Conservation (phyloP, 2,329 filamentous ascomycete genomes). For the Fusarium torreyae region DNA sequence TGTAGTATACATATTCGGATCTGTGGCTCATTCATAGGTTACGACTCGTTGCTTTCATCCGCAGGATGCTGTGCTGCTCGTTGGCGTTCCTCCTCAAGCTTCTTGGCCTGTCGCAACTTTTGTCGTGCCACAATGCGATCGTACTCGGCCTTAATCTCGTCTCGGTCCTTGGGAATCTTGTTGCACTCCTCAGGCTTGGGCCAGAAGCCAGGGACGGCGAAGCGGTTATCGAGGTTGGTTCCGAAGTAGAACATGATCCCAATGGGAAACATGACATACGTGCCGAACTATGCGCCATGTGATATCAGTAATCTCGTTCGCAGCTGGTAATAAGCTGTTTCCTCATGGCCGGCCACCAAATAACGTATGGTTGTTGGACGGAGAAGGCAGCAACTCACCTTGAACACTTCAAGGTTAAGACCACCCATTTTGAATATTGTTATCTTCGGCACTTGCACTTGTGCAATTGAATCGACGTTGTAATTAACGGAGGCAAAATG, state of each 20-base stretch:
- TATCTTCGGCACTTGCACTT: slow-evolving; percentile 9
- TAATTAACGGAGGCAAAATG: slow-evolving; percentile 34
- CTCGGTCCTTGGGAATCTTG: slow-evolving; percentile 80
- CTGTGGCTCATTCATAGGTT: slow-evolving; percentile 11
- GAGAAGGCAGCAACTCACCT: slow-evolving; percentile 68
- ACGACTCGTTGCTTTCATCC: slow-evolving; percentile 36
- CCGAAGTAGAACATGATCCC: slow-evolving; percentile 99
- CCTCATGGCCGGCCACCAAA: background rate
- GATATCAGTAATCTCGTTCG: slow-evolving; percentile 17
- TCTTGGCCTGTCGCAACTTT: slow-evolving; percentile 80
- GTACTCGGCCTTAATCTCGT: slow-evolving; percentile 88
- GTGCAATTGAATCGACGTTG: slow-evolving; percentile 28
- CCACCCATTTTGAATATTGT: slow-evolving; percentile 72
- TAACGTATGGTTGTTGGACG: background rate
- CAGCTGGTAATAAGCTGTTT: background rate
- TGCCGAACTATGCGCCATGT: slow-evolving; percentile 79
- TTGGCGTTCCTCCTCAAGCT: slow-evolving; percentile 55
- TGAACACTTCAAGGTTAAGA: slow-evolving; percentile 94
- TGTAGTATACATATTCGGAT: slow-evolving; percentile 43
- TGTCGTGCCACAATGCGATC: slow-evolving; percentile 75
- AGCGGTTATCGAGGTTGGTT: slow-evolving; percentile 94
- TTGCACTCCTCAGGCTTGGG: slow-evolving; percentile 85
- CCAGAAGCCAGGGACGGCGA: slow-evolving; percentile 94
- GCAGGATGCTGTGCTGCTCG: slow-evolving; percentile 43
- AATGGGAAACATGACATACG: slow-evolving; percentile 99